phyloP scores from a whole-genome alignment of 371 early-diverging fungal species.

The Blastocladiella emersonii region DNA sequence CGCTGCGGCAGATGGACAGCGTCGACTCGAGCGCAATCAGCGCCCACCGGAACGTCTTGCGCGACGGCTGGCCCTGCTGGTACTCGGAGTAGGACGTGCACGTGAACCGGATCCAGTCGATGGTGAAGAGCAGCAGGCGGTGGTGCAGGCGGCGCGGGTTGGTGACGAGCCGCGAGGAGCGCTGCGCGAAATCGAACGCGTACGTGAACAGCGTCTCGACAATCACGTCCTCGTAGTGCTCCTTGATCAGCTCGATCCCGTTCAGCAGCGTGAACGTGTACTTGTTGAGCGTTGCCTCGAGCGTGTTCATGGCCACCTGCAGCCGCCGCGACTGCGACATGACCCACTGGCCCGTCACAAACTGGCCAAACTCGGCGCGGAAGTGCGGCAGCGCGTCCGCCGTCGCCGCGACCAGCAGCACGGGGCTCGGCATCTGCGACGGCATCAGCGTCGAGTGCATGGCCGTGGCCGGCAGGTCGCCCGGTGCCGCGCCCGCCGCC shows the following conservation, averaged over 20 bases:
- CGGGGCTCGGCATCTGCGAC: background rate
- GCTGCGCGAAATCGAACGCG: background rate
- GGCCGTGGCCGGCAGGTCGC: too few relatives aligned
- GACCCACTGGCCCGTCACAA: background rate
- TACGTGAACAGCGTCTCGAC: background rate
- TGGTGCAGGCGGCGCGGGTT: background rate
- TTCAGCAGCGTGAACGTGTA: background rate
- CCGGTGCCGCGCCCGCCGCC: too few relatives aligned
- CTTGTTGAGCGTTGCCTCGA: background rate
- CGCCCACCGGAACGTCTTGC: constrained; percentile 78
- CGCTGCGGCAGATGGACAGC: constrained; percentile 31
- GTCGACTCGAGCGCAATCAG: constrained; percentile 73
- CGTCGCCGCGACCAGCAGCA: background rate
- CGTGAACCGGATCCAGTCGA: constrained; percentile 57
- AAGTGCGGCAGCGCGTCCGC: background rate
- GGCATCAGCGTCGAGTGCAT: background rate
- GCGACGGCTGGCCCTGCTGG: constrained; percentile 39
- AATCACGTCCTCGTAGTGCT: background rate
- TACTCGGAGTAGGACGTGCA: background rate
- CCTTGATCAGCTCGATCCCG: background rate
- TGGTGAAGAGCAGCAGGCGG: background rate
- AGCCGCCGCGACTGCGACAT: background rate
- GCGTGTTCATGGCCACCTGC: background rate
- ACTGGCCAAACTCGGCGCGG: background rate
- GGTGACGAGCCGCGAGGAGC: background rate